Evolutionary conservation across 768 basidiomycete species (phyloP).

Genomic region (Pleurotus djamor): DNA sequence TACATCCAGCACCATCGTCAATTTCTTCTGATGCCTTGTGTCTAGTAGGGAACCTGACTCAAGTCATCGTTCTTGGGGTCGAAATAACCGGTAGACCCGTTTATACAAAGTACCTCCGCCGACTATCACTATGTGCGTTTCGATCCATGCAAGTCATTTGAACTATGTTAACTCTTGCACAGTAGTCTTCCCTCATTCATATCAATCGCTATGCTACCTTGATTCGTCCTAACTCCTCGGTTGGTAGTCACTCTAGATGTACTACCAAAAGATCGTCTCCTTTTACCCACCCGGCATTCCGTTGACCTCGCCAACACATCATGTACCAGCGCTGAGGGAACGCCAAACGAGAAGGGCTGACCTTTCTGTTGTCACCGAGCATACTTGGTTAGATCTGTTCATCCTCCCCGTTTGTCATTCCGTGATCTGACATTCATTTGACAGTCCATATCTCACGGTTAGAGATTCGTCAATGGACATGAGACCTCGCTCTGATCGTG

Average conservation of each 20-base stretch:
- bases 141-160: not conserved
- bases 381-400: not conserved
- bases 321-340: no score
- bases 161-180: not conserved
- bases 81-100: not conserved
- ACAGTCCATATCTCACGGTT: not conserved
- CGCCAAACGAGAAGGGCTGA: not conserved
- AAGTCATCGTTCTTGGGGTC: not conserved
- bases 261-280: no score
- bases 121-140: not conserved
- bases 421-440: not conserved
- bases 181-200: not conserved
- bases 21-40: not conserved
- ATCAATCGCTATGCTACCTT: no score
- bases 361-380: not conserved
- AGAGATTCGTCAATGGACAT: not conserved
- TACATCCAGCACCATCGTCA: not conserved
- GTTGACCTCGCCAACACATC: no score
- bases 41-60: not conserved
- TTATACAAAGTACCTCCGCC: not conserved
- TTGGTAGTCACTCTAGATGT: no score
- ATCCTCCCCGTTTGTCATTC: not conserved
- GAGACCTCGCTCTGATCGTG: not conserved
- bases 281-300: no score
- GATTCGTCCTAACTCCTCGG: no score